phyloP scores from a whole-genome alignment of 192 early-diverging fungal genomes.

The Coemansia sp. region DNA sequence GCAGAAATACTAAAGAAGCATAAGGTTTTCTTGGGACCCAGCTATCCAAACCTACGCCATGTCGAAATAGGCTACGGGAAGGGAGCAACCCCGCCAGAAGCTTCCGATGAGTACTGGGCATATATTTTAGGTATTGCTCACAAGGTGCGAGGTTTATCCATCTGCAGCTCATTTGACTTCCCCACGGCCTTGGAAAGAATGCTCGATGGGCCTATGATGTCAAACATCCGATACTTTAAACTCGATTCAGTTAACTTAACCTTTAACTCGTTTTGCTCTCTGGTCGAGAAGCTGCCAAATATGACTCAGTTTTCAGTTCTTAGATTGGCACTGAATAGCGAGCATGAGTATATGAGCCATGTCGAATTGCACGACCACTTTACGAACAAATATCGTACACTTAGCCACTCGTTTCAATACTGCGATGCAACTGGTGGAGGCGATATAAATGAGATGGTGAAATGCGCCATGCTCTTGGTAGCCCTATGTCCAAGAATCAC shows the following conservation, averaged over 20 bases:
- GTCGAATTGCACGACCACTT: neutral
- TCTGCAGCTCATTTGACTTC: neutral
- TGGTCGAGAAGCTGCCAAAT: slow-evolving; percentile 6
- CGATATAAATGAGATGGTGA: neutral
- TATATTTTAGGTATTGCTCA: neutral
- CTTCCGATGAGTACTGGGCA: neutral
- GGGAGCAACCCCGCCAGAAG: neutral
- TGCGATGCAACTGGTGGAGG: neutral
- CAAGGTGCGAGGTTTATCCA: neutral
- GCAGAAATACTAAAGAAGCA: neutral
- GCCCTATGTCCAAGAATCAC: neutral
- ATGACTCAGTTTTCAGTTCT: neutral
- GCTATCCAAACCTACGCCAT: neutral
- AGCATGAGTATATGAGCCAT: neutral
- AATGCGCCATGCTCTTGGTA: neutral
- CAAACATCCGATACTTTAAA: neutral
- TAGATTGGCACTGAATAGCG: neutral
- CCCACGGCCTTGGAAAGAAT: neutral
- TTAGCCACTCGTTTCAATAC: neutral
- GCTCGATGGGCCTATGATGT: neutral
- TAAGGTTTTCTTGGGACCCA: neutral
- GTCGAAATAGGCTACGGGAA: neutral
- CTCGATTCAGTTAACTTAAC: neutral
- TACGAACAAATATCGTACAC: neutral
- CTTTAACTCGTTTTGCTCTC: neutral